Conservation (phyloP, 1,284 basidiomycete species). For the Neonothopanus nambi region DNA sequence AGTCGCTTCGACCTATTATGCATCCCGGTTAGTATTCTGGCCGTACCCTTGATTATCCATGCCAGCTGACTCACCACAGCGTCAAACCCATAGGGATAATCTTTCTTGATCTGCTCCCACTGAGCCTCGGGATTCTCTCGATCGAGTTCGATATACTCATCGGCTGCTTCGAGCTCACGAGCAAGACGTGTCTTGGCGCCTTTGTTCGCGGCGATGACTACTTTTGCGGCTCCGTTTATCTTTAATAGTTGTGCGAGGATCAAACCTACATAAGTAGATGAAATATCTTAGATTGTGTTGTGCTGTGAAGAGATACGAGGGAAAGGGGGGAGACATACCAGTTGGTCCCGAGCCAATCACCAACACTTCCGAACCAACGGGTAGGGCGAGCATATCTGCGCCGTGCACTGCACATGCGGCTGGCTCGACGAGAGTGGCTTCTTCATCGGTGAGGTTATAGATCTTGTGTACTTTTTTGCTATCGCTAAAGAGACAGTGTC, state of each 20-base stretch:
- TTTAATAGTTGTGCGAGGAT: slow-evolving; percentile 82
- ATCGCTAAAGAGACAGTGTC: background rate
- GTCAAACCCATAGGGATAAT: slow-evolving; percentile 85
- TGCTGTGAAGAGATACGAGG: too few species aligned
- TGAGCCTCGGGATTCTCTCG: slow-evolving; percentile 66
- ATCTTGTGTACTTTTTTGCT: slow-evolving; percentile 80
- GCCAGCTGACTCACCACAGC: slow-evolving; percentile 71
- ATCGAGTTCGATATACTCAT: slow-evolving; percentile 85
- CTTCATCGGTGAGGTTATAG: slow-evolving; percentile 82
- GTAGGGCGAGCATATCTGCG: slow-evolving; percentile 77
- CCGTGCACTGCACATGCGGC: slow-evolving; percentile 89
- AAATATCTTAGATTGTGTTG: too few species aligned
- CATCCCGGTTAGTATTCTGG: too few species aligned
- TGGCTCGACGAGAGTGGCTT: slow-evolving; percentile 86
- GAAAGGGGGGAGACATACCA: too few species aligned
- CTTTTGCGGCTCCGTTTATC: slow-evolving; percentile 74
- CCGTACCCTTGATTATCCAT: too few species aligned
- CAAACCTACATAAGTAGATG: too few species aligned
- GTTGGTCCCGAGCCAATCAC: slow-evolving; percentile 77
- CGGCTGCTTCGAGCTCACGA: slow-evolving; percentile 70
- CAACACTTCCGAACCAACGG: slow-evolving; percentile 77
- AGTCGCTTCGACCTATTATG: slow-evolving; percentile 70
- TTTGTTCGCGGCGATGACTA: slow-evolving; percentile 82
- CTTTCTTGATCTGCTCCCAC: slow-evolving; percentile 76
- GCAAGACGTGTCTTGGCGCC: slow-evolving; percentile 86